phyloP scores from a whole-genome alignment of 2,329 filamentous ascomycete species.

The Calonectria hongkongensis region DNA sequence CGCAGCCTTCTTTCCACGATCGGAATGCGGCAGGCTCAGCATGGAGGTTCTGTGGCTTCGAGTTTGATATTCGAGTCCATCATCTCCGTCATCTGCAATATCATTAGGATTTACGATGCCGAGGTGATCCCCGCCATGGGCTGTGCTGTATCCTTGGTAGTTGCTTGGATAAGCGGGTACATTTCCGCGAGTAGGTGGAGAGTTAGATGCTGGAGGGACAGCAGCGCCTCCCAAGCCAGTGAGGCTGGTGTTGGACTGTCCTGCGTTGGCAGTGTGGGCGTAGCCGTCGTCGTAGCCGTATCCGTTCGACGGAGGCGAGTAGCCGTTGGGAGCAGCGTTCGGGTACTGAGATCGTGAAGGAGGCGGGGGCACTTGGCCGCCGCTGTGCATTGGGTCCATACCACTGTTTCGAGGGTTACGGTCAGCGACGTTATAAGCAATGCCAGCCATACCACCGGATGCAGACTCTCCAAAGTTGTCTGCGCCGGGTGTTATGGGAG shows the following conservation, averaged over 20 bases:
- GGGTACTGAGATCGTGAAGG: conserved; percentile 59
- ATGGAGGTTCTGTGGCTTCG: conserved; percentile 73
- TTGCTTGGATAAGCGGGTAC: conserved; percentile 74
- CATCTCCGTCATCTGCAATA: conserved; percentile 91
- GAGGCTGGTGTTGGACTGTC: conserved; percentile 64
- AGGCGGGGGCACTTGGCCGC: conserved; percentile 61
- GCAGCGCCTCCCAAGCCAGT: conserved; percentile 55
- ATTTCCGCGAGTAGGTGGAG: conserved; percentile 51
- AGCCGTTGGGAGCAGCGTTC: conserved; percentile 40
- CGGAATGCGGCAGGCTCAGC: conserved; percentile 72
- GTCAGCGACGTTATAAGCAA: conserved; percentile 80
- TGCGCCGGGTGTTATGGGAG: conserved; percentile 75
- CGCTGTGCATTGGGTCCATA: conserved; percentile 74
- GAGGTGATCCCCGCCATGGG: conserved; percentile 68
- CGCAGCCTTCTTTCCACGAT: conserved; percentile 52
- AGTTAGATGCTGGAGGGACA: conserved; percentile 43
- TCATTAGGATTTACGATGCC: conserved; percentile 84
- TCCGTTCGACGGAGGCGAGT: conserved; percentile 49
- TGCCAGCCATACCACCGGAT: conserved; percentile 79
- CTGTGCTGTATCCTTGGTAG: conserved; percentile 75
- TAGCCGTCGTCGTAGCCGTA: conserved; percentile 52
- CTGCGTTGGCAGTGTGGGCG: conserved; percentile 35
- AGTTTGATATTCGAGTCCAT: conserved; percentile 78
- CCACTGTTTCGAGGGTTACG: conserved; percentile 79
- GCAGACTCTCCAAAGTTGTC: conserved; percentile 80